phyloP scores from a whole-genome alignment of 306 rosid species.

The Cucumis melo region DNA sequence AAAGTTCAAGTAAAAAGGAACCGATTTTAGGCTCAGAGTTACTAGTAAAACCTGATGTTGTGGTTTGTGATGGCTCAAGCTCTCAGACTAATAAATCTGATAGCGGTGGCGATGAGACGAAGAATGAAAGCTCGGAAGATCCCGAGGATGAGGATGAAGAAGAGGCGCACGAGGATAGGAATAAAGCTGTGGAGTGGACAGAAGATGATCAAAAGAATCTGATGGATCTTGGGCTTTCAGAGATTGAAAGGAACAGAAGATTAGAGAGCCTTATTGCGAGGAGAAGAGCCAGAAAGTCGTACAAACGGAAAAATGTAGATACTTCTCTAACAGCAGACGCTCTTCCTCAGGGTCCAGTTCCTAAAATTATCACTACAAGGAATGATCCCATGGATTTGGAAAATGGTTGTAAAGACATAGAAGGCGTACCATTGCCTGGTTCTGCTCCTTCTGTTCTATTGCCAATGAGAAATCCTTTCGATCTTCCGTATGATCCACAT shows the following conservation, averaged over 20 bases:
- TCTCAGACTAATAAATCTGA: slow-evolving; percentile 1
- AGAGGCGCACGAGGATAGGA: slow-evolving; percentile 21
- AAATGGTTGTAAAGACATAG: slow-evolving; percentile 16
- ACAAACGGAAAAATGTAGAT: slow-evolving; percentile 28
- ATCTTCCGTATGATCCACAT: slow-evolving; percentile 53
- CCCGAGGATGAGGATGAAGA: slow-evolving; percentile 31
- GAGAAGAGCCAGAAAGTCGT: slow-evolving; percentile 40
- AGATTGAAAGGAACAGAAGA: slow-evolving; percentile 71
- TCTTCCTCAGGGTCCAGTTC: slow-evolving; percentile 20
- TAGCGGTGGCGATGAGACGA: slow-evolving; percentile 6
- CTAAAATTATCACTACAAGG: slow-evolving; percentile 29
- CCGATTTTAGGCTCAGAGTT: slow-evolving; percentile 23
- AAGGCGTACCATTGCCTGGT: slow-evolving; percentile 40
- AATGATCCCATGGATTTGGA: slow-evolving; percentile 10
- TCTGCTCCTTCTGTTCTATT: slow-evolving; percentile 62
- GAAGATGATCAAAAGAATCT: slow-evolving; percentile 68
- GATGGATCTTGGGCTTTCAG: slow-evolving; percentile 63
- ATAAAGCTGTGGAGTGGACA: slow-evolving; percentile 71
- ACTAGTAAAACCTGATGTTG: slow-evolving; percentile 13
- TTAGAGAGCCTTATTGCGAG: slow-evolving; percentile 64
- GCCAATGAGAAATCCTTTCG: slow-evolving; percentile 45
- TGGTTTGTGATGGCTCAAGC: background rate
- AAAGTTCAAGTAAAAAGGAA: background rate
- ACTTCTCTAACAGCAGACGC: slow-evolving; percentile 11
- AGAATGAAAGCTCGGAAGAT: slow-evolving; percentile 16